Evolutionary conservation across 1,139 yeast species (phyloP).

Genomic region (Citeromyces hawaiiensis): DNA sequence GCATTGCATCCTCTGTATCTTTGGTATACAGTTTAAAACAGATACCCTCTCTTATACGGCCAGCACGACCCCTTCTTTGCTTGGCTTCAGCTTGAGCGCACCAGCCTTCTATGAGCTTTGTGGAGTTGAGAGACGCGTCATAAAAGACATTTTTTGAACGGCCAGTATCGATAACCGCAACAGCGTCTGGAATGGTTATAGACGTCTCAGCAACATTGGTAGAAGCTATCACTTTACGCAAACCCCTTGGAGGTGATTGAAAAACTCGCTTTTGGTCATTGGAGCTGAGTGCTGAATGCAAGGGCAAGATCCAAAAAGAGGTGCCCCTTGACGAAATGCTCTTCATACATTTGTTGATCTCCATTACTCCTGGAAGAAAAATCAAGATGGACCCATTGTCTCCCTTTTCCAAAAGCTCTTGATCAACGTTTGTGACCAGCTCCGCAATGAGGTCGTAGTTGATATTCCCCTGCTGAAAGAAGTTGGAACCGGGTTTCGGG

Average conservation of each 20-base stretch:
- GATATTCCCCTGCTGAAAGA: conserved; percentile 50
- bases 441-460: conserved; percentile 61
- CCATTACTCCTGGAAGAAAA: conserved; percentile 86
- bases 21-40: conserved; percentile 74
- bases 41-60: conserved; percentile 75
- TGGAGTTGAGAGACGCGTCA: conserved; percentile 53
- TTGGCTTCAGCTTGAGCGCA: conserved; percentile 85
- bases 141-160: conserved; percentile 68
- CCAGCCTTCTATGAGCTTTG: conserved; percentile 70
- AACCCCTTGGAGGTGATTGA: conserved; percentile 30
- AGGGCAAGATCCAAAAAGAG: conserved; percentile 39
- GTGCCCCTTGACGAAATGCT: conserved; percentile 10
- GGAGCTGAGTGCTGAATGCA: conserved; percentile 79
- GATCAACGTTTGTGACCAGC: conserved; percentile 40
- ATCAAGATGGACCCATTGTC: conserved; percentile 67
- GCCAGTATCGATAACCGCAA: conserved; percentile 83
- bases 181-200: conserved; percentile 79
- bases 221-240: conserved; percentile 74
- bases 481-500: conserved; percentile 53
- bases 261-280: conserved; percentile 75
- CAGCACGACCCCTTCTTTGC: conserved; percentile 97
- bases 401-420: conserved; percentile 22
- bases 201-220: conserved; percentile 68
- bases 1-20: conserved; percentile 46
- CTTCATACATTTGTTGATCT: conserved; percentile 51